Conservation (phyloP, 225 moss, liverwort and hornwort genomes). For the Anthoceros angustus region DNA sequence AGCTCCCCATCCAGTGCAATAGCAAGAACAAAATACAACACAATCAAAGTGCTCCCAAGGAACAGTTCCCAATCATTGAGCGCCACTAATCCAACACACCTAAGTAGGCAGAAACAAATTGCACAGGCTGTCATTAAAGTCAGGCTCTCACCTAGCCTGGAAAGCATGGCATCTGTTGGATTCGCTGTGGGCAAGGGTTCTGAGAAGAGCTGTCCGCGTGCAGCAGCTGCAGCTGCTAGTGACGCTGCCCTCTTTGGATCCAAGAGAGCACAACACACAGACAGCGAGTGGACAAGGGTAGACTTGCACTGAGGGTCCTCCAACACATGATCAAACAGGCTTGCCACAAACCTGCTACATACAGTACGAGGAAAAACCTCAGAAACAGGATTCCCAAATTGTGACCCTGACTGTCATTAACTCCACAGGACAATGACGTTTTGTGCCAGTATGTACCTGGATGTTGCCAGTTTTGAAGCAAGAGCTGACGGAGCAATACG, state of each 20-base stretch:
- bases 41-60: not conserved
- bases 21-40: not conserved
- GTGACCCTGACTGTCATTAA: not conserved
- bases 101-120: not conserved
- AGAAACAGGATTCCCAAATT: conserved; percentile 5
- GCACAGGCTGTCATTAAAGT: not conserved
- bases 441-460: conserved; percentile 35
- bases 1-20: conserved; percentile 1
- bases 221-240: conserved; percentile 51
- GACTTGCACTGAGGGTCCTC: conserved; percentile 98
- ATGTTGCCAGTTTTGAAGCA: conserved; percentile 83
- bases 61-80: no score
- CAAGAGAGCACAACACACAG: conserved; percentile 85
- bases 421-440: not conserved
- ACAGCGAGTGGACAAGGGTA: conserved; percentile 76
- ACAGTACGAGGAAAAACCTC: not conserved
- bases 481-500: conserved; percentile 89
- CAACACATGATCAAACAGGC: conserved; percentile 82
- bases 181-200: conserved; percentile 72
- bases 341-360: conserved; percentile 61
- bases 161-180: conserved; percentile 97
- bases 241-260: conserved; percentile 91
- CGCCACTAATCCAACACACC: not conserved
- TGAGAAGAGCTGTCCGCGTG: conserved; percentile 61
- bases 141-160: conserved; percentile 54